Conservation (phyloP, 352 stramenopile species). For the Pythium pyrilobum region DNA sequence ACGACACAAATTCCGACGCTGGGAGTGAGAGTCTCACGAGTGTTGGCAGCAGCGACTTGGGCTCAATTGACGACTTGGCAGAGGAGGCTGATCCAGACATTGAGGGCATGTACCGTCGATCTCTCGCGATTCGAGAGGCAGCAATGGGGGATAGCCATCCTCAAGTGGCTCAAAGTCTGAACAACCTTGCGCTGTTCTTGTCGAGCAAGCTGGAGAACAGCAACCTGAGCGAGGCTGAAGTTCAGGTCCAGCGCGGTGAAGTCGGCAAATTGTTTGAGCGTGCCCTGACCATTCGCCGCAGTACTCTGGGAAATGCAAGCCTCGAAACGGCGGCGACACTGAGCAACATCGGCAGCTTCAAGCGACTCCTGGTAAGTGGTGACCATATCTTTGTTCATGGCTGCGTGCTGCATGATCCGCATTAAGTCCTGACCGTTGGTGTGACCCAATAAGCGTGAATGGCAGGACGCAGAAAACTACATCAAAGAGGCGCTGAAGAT, state of each 20-base stretch:
- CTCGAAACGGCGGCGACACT: constrained; percentile 75
- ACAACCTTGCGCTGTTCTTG: constrained; percentile 74
- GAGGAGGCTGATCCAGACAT: constrained; percentile 39
- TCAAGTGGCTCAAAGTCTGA: constrained; percentile 74
- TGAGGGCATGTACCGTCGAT: constrained; percentile 66
- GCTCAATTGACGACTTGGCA: background rate
- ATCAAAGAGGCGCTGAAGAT: constrained; percentile 77
- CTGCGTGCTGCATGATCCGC: background rate
- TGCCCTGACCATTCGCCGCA: constrained; percentile 62
- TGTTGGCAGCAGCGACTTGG: constrained; percentile 13
- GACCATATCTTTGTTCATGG: background rate
- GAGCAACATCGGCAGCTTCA: constrained; percentile 85
- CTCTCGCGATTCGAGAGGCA: constrained; percentile 68
- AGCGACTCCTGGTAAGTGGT: constrained; percentile 51
- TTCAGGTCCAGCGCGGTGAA: constrained; percentile 37
- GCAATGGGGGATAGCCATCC: constrained; percentile 62
- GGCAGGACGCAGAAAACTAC: constrained; percentile 52
- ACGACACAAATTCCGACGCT: constrained; percentile 5
- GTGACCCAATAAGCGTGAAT: constrained; percentile 38
- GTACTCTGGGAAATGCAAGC: constrained; percentile 65
- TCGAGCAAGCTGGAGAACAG: constrained; percentile 57
- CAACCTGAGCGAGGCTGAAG: constrained; percentile 28
- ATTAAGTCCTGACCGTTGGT: background rate
- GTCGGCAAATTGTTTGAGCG: constrained; percentile 62
- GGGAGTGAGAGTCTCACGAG: constrained; percentile 17